Evolutionary conservation across 2,329 filamentous ascomycete species (phyloP), one percentile per base, ranked within the genome.

Genomic region (Myriosclerotinia curreyana): DNA sequence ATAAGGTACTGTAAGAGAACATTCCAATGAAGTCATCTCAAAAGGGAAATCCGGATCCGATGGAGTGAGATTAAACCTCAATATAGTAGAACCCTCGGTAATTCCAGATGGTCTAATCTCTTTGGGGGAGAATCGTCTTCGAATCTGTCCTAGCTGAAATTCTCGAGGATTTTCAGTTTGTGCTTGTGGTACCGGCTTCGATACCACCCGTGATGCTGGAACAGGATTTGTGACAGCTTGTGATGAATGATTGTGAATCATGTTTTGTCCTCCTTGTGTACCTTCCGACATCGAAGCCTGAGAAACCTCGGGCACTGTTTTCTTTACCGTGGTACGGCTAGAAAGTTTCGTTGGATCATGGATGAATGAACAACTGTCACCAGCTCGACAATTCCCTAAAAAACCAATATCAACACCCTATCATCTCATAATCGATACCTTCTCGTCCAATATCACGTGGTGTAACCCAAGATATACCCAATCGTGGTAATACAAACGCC

Each of bases 11-110:
- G 79, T 81, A 46, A 95, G 77, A 51, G 85, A 80, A 73, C 89
- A 93, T 49, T 89, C 81, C 40, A 95, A 79, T 48, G 82, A 79
- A 34, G 86, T 82, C 72, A 94, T 79, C 66, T 92, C 89, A 75
- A 91, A 94, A 0, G 91, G 89, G 71, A 95, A 94, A 72, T 95
- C 91, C 0, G 91, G 91, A 73, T 95, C 91, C 7, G 90, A 92
- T 6, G 91, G 91, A 15, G 77, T 77, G 66, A 95, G 77, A 60
- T 80, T 84, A 75, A 94, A 90, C 12, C 79, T 76, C 48, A 93
- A 76, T 20, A 83, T 80, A 0, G 83, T 85, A 22, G 62, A 62
- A 56, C 69, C 68, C 50, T 66, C 59, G 58, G 70, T 44, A 63
- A 40, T 58, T 46, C 64, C 64, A 38, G 44, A 54, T 44, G 59